Conservation (phyloP, 352 stramenopile species). For the Pythium biforme region DNA sequence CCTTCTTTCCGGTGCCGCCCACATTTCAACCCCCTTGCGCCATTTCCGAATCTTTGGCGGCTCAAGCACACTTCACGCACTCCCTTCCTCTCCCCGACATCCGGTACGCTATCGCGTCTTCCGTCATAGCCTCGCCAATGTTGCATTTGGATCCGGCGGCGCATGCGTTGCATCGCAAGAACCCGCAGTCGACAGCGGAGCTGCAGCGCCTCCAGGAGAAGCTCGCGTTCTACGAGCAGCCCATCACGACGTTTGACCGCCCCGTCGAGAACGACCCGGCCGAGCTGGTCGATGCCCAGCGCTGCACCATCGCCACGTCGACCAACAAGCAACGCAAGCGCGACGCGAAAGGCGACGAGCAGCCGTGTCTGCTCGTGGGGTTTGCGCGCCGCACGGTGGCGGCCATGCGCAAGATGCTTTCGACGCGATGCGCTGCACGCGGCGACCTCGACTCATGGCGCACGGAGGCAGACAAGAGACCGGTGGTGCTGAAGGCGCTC, state of each 20-base stretch:
- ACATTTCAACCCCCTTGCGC: background rate
- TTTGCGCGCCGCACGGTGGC: background rate
- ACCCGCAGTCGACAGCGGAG: background rate
- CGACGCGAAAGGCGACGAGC: background rate
- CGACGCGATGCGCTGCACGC: background rate
- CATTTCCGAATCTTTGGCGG: background rate
- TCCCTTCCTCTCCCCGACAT: too few relatives aligned
- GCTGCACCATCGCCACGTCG: background rate
- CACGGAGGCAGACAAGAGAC: background rate
- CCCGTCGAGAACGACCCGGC: slow-evolving; percentile 23
- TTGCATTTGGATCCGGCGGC: background rate
- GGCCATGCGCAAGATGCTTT: slow-evolving; percentile 6
- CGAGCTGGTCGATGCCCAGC: background rate
- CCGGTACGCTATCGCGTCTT: too few relatives aligned
- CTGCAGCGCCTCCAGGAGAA: slow-evolving; percentile 14
- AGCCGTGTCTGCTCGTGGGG: slow-evolving; percentile 6
- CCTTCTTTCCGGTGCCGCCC: background rate
- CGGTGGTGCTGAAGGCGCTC: background rate
- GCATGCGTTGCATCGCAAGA: background rate
- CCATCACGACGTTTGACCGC: slow-evolving; percentile 21
- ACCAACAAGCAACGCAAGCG: background rate
- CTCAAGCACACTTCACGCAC: background rate
- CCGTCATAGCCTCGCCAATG: background rate
- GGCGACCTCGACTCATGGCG: background rate
- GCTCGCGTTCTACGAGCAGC: slow-evolving; percentile 28